phyloP scores from a whole-genome alignment of 108 stramenopile species.

The Cyclostephanos invisitatus region DNA sequence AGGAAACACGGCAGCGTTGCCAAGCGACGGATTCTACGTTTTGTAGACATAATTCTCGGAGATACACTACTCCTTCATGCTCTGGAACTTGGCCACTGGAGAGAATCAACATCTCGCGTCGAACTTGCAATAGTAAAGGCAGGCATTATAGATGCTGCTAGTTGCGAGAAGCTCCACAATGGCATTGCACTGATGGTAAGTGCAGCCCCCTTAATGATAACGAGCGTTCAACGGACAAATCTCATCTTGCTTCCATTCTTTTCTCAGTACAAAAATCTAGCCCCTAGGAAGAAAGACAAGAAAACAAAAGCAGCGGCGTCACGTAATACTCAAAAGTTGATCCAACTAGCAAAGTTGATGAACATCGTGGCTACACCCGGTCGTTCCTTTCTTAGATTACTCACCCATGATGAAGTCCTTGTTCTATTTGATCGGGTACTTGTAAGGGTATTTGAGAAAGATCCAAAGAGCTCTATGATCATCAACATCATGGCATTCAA shows the following conservation, averaged over 20 bases:
- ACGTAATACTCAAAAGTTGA: slow-evolving; percentile 71
- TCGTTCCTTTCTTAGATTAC: slow-evolving; percentile 60
- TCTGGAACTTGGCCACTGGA: slow-evolving; percentile 80
- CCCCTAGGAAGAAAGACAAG: slow-evolving; percentile 44
- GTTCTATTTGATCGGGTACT: slow-evolving; percentile 70
- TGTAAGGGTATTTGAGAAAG: slow-evolving; percentile 67
- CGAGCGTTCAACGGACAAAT: not conserved
- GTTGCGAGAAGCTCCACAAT: slow-evolving; percentile 70
- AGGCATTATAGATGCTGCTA: slow-evolving; percentile 70
- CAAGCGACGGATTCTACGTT: slow-evolving; percentile 62
- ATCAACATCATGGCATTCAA: slow-evolving; percentile 69
- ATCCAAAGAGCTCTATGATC: slow-evolving; percentile 63
- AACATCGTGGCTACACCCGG: slow-evolving; percentile 71
- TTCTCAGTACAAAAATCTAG: slow-evolving; percentile 61
- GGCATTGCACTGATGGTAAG: slow-evolving; percentile 54
- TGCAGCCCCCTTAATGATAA: not conserved
- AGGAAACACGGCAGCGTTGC: slow-evolving; percentile 76
- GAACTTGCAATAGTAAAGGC: slow-evolving; percentile 72
- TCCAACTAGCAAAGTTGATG: slow-evolving; percentile 57
- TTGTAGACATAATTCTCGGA: slow-evolving; percentile 71
- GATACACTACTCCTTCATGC: slow-evolving; percentile 71
- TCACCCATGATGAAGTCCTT: slow-evolving; percentile 61
- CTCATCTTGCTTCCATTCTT: not conserved
- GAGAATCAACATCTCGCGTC: slow-evolving; percentile 48
- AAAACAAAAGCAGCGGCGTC: slow-evolving; percentile 58